These are phyloP conservation scores for Cladosporium phlei DNA, from an alignment of 2,329 filamentous ascomycete genomes.

Conservation along the genomic window DNA sequence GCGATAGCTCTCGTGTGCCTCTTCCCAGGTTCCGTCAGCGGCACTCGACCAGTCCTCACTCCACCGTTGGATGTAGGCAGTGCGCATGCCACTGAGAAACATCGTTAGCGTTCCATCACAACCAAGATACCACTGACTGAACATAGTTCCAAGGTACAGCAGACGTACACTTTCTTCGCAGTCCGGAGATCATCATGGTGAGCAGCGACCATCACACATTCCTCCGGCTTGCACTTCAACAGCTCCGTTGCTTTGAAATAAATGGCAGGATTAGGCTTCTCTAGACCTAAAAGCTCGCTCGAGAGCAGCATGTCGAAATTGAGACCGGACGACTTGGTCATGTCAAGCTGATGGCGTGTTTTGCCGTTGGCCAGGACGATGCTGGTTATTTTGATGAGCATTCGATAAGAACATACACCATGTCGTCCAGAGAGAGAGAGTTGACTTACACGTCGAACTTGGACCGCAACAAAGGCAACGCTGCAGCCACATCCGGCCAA, in stretches of 20 bases:
- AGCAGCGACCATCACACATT: conserved; percentile 50
- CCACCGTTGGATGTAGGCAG: conserved; percentile 49
- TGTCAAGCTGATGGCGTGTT: conserved; percentile 51
- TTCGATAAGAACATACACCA: too few relatives aligned
- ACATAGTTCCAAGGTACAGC: not conserved
- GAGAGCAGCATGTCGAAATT: conserved; percentile 51
- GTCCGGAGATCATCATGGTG: conserved; percentile 52
- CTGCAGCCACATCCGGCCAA: conserved; percentile 48
- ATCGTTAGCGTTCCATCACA: not conserved
- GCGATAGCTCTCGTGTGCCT: conserved; percentile 31
- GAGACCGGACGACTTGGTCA: conserved; percentile 45
- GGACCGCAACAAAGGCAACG: conserved; percentile 37
- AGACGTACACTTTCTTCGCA: conserved; percentile 35
- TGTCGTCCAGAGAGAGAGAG: not conserved
- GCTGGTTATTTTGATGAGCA: not conserved
- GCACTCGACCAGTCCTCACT: conserved; percentile 51
- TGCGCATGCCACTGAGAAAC: conserved; percentile 43
- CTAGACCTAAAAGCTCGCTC: conserved; percentile 46
- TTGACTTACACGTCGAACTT: conserved; percentile 28
- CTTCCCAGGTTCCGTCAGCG: conserved; percentile 15
- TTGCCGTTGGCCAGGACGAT: conserved; percentile 54
- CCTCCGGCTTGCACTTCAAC: conserved; percentile 41
- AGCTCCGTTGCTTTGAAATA: conserved; percentile 46
- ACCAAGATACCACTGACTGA: too few relatives aligned
- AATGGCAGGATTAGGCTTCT: conserved; percentile 46